phyloP scores from a whole-genome alignment of 164 flowering plant species.

The Berberis thunbergii region DNA sequence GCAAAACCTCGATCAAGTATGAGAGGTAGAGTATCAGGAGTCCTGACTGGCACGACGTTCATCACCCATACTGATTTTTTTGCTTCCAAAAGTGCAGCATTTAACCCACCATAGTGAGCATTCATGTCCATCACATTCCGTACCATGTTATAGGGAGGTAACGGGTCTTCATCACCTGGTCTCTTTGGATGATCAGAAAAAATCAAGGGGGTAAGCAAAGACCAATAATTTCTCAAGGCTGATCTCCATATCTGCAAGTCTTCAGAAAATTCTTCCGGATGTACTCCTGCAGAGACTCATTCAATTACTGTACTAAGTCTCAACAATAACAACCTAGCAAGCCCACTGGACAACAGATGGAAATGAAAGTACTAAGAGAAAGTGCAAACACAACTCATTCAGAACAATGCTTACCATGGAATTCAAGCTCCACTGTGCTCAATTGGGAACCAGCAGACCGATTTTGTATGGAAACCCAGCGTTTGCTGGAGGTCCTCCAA shows the following conservation, averaged over 20 bases:
- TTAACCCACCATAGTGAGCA: slow-evolving; percentile 87
- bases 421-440: slow-evolving; percentile 50
- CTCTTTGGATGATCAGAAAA: slow-evolving; percentile 99
- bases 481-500: slow-evolving; percentile 74
- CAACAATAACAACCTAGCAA: no score
- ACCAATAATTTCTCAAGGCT: slow-evolving; percentile 80
- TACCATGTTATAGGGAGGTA: slow-evolving; percentile 93
- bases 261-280: slow-evolving; percentile 62
- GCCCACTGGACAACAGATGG: no score
- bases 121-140: slow-evolving; percentile 98
- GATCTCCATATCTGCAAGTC: slow-evolving; percentile 59
- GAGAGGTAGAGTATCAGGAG: slow-evolving; percentile 72
- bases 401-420: slow-evolving; percentile 72
- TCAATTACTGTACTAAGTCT: no score
- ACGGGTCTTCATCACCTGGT: slow-evolving; percentile 95
- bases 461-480: slow-evolving; percentile 80
- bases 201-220: slow-evolving; percentile 88
- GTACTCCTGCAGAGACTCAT: slow-evolving; percentile 51
- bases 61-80: slow-evolving; percentile 84
- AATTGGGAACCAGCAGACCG: slow-evolving; percentile 53
- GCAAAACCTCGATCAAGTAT: slow-evolving; percentile 81
- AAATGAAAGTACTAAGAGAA: no score
- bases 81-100: slow-evolving; percentile 75
- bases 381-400: slow-evolving; percentile 3
- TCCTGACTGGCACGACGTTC: slow-evolving; percentile 78